These are phyloP conservation scores for Sphagnum magellanicum DNA, from an alignment of 228 moss, liverwort and hornwort genomes.

Conservation along the genomic window DNA sequence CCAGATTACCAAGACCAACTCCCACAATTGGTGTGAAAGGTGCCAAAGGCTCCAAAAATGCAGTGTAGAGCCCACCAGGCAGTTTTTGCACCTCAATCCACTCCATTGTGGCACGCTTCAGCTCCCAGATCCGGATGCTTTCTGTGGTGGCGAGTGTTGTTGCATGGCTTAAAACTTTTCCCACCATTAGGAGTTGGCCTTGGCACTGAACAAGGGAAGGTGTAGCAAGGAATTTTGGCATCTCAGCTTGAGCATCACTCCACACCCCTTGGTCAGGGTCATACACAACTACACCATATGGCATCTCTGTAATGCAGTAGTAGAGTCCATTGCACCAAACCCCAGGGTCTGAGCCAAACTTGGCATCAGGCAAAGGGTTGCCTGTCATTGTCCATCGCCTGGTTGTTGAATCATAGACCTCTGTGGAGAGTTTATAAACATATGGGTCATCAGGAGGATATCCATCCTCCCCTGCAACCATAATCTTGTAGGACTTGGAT, in stretches of 20 bases:
- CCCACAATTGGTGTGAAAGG: conserved; percentile 1
- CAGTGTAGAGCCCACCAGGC: not conserved
- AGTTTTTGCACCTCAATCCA: conserved; percentile 3
- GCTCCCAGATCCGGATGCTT: conserved; percentile 6
- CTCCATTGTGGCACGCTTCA: not conserved
- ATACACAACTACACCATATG: conserved; percentile 4
- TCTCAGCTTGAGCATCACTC: not conserved
- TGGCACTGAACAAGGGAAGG: conserved; percentile 2
- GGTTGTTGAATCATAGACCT: conserved; percentile 3
- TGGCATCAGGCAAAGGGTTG: not conserved
- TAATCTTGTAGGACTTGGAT: not conserved
- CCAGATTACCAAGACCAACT: not conserved
- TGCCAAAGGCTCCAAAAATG: conserved; percentile 1
- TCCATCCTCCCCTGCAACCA: conserved; percentile 4
- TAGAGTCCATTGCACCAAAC: conserved; percentile 2
- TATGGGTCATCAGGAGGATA: not conserved
- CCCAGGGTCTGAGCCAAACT: conserved; percentile 7
- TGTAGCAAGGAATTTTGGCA: not conserved
- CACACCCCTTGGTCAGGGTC: not conserved
- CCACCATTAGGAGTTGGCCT: conserved; percentile 3
- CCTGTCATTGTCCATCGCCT: not conserved
- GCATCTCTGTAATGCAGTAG: conserved; percentile 5
- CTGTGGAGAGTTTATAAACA: not conserved
- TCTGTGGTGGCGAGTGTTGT: not conserved
- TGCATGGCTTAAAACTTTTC: not conserved